Percentiles rank a stretch among this genome's conserved stretches.
These are phyloP conservation scores for Cladosporium sp. DNA, from an alignment of 2,329 filamentous ascomycete genomes.

Conservation along the genomic window DNA sequence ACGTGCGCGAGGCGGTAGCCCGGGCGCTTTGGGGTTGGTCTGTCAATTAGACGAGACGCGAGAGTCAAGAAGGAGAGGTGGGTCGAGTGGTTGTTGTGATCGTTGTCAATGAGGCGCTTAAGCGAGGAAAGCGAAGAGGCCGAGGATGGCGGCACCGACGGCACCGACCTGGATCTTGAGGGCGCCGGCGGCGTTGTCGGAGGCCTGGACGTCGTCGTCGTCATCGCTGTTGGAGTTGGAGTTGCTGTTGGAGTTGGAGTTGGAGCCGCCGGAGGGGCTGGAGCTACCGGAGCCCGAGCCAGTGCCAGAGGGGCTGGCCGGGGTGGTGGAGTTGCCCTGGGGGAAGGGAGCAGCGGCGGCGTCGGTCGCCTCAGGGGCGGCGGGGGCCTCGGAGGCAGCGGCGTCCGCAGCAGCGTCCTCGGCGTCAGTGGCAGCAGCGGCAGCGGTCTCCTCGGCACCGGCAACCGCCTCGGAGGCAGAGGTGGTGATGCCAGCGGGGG, in stretches of 20 bases:
- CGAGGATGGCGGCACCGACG: conserved; percentile 5
- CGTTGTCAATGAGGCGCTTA: not conserved
- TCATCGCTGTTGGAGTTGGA: not conserved
- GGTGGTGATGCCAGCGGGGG: conserved; percentile 1
- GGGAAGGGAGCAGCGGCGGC: conserved; percentile 10
- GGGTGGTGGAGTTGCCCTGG: conserved; percentile 6
- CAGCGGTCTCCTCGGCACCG: not conserved
- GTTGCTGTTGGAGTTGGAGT: not conserved
- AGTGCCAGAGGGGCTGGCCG: not conserved
- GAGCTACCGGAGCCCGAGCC: not conserved
- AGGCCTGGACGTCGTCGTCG: not conserved
- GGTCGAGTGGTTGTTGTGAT: not conserved
- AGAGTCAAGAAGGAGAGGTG: conserved; percentile 2
- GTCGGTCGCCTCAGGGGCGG: not conserved
- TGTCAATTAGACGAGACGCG: not conserved
- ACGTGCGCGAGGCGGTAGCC: not conserved
- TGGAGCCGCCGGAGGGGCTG: not conserved
- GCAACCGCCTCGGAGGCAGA: not conserved
- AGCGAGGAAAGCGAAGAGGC: conserved; percentile 14
- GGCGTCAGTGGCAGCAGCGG: not conserved
- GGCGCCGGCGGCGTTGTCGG: conserved; percentile 7
- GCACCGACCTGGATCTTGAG: conserved; percentile 8
- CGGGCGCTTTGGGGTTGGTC: not conserved
- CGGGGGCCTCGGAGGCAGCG: not conserved
- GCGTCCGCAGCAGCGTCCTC: not conserved